These are phyloP conservation scores for Sugiyamaella pinicola DNA, from an alignment of 1,139 yeast species.

Conservation along the genomic window DNA sequence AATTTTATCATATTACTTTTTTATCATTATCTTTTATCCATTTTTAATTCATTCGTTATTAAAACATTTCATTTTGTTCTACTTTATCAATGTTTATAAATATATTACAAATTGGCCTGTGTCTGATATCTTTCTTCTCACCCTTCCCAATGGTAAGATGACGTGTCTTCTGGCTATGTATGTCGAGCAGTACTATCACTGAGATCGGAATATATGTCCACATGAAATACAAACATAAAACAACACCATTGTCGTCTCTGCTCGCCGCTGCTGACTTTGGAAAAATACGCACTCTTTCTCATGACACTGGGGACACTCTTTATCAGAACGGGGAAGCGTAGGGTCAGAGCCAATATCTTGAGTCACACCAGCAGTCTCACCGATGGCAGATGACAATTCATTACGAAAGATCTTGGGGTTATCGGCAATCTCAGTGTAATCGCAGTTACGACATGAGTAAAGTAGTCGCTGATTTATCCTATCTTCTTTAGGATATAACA, in stretches of 20 bases:
- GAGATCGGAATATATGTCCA: slow-evolving; percentile 60
- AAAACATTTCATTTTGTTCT: background rate
- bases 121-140: background rate
- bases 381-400: slow-evolving; percentile 84
- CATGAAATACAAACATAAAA: slow-evolving; percentile 92
- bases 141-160: too few species aligned
- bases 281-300: slow-evolving; percentile 92
- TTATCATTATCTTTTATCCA: background rate
- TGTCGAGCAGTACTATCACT: too few species aligned
- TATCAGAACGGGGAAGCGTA: slow-evolving; percentile 87
- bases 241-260: slow-evolving; percentile 88
- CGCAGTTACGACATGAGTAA: slow-evolving; percentile 94
- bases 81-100: slow-evolving; percentile 4
- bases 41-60: slow-evolving; percentile 8
- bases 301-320: slow-evolving; percentile 88
- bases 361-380: slow-evolving; percentile 95
- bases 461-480: slow-evolving; percentile 66
- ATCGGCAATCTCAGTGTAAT: slow-evolving; percentile 89
- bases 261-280: slow-evolving; percentile 92
- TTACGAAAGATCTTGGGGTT: slow-evolving; percentile 89
- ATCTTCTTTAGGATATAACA: slow-evolving; percentile 98
- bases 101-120: slow-evolving; percentile 5
- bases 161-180: too few species aligned
- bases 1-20: background rate
- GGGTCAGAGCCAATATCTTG: slow-evolving; percentile 97